Conservation (phyloP, 495 filamentous ascomycete genomes). For the Daldinia concentrica region DNA sequence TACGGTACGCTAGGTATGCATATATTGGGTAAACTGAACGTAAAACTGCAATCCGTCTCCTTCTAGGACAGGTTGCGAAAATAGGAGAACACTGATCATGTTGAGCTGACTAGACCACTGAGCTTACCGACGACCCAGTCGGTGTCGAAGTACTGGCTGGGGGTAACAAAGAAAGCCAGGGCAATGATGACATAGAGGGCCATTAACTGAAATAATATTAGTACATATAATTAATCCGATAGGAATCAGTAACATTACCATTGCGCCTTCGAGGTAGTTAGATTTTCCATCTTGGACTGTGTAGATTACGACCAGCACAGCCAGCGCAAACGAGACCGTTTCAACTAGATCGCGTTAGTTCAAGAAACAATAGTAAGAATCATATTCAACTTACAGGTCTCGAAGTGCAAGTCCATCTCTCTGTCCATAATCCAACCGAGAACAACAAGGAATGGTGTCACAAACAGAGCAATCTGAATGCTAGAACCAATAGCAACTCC, state of each 20-base stretch:
- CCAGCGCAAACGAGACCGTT: conserved; percentile 92
- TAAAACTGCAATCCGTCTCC: conserved; percentile 8
- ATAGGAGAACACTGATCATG: conserved; percentile 14
- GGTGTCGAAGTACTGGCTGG: conserved; percentile 62
- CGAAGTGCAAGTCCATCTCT: conserved; percentile 91
- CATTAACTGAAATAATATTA: conserved; percentile 52
- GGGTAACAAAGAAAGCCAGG: conserved; percentile 89
- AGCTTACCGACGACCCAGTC: conserved; percentile 24
- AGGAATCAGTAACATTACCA: conserved; percentile 65
- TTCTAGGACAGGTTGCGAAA: conserved; percentile 9
- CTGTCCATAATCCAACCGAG: conserved; percentile 83
- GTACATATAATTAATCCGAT: conserved; percentile 1
- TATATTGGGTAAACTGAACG: conserved; percentile 5
- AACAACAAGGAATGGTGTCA: conserved; percentile 90
- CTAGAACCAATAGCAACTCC: conserved; percentile 92
- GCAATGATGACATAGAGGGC: conserved; percentile 82
- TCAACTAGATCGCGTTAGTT: conserved; percentile 65
- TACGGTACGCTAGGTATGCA: neutral
- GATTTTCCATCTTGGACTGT: conserved; percentile 93
- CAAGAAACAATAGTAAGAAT: neutral
- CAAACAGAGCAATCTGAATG: conserved; percentile 93
- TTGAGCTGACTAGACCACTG: conserved; percentile 17
- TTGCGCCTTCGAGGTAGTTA: conserved; percentile 93
- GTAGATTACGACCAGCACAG: conserved; percentile 89
- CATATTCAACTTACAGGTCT: conserved; percentile 59